phyloP scores from a whole-genome alignment of 2,329 filamentous ascomycete genomes.

The Rosellinia necatrix region DNA sequence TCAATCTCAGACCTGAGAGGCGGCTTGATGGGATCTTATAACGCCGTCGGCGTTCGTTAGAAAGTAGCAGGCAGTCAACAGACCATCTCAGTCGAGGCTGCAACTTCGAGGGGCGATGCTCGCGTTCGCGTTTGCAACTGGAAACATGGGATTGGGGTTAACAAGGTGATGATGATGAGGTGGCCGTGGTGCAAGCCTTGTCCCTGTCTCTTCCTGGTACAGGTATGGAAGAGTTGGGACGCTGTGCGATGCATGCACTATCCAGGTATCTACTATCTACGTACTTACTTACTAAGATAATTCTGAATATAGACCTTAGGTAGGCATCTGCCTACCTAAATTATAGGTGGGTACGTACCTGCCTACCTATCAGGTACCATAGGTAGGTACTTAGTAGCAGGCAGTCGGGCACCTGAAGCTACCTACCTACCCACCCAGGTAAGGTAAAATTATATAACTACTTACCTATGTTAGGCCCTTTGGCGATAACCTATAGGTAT shows the following conservation, averaged over 20 bases:
- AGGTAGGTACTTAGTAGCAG: no score
- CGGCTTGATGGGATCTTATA: background rate
- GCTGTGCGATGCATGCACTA: background rate
- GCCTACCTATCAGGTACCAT: no score
- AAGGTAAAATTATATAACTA: no score
- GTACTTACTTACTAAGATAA: no score
- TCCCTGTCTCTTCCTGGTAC: background rate
- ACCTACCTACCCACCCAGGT: no score
- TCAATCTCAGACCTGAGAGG: background rate
- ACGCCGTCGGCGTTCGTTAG: background rate
- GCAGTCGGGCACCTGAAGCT: no score
- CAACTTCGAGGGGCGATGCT: background rate
- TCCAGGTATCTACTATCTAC: background rate
- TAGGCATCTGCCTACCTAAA: no score
- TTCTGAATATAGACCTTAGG: no score
- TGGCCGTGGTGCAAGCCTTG: background rate
- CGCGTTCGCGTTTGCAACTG: background rate
- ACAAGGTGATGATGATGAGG: conserved; percentile 11
- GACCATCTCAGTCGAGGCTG: background rate
- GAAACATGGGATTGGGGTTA: conserved; percentile 6
- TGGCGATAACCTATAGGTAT: no score
- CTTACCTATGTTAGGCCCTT: no score
- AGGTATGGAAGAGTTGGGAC: background rate
- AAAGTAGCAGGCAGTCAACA: background rate
- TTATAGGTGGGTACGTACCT: no score